Evolutionary conservation across 169 alveolate species (phyloP).

Genomic region (Hepatocystis sp.): DNA sequence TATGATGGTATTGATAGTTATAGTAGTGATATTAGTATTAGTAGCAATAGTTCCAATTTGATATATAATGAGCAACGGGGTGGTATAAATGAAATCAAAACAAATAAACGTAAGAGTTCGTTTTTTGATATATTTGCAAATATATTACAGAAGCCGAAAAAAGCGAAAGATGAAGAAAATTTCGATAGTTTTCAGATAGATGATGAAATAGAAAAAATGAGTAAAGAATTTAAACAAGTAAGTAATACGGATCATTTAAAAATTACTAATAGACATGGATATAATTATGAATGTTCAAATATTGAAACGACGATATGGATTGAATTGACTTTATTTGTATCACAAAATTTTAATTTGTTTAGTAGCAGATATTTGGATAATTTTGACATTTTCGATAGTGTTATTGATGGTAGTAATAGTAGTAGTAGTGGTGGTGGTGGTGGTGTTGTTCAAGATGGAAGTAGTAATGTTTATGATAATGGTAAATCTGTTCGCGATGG

Average conservation of each 20-base stretch:
- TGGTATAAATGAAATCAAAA: background rate
- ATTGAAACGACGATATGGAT: conserved; percentile 76
- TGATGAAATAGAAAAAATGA: conserved; percentile 44
- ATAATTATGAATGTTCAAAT: conserved; percentile 60
- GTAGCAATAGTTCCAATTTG: background rate
- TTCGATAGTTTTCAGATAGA: background rate
- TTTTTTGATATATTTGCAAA: conserved; percentile 60
- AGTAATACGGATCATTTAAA: conserved; percentile 21
- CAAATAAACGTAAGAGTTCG: conserved; percentile 10
- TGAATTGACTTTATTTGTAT: conserved; percentile 50
- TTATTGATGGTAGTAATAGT: background rate
- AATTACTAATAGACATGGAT: conserved; percentile 54
- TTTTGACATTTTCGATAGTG: conserved; percentile 62
- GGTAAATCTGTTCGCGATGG: too few species aligned
- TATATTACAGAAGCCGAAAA: conserved; percentile 45
- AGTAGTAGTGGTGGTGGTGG: conserved; percentile 10
- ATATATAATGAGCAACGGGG: background rate
- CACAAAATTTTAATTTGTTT: conserved; percentile 60
- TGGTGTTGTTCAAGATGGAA: conserved; percentile 7
- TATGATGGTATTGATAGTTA: background rate
- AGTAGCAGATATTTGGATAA: conserved; percentile 59
- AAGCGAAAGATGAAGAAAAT: conserved; percentile 13
- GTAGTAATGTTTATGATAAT: too few species aligned
- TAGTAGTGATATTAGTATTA: background rate
- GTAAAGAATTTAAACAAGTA: conserved; percentile 9